Conservation (phyloP, 345 rosid genomes). For the Populus nigra region DNA sequence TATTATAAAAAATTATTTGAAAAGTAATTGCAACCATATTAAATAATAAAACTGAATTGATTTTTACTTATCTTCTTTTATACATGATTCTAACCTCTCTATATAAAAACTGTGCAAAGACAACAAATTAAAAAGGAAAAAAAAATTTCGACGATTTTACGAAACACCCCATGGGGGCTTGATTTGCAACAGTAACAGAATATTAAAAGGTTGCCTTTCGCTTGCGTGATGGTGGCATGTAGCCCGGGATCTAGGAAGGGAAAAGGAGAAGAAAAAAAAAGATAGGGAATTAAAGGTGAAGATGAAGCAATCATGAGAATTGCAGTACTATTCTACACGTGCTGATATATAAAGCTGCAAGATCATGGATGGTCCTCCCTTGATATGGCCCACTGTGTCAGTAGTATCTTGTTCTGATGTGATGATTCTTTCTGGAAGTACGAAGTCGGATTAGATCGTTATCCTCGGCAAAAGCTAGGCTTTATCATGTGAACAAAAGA, state of each 20-base stretch:
- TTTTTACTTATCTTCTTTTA: too few species aligned
- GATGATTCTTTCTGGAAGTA: not conserved
- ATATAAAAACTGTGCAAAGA: not conserved
- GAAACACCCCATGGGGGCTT: not conserved
- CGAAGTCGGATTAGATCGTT: not conserved
- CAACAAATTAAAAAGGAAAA: too few species aligned
- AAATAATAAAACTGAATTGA: too few species aligned
- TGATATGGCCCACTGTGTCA: not conserved
- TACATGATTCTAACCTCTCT: not conserved
- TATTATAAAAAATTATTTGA: too few species aligned
- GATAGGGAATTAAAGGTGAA: not conserved
- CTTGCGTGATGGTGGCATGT: not conserved
- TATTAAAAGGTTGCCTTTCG: not conserved
- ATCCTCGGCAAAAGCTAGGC: not conserved
- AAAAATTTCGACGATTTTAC: not conserved
- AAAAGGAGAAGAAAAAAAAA: too few species aligned
- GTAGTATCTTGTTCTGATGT: slow-evolving; percentile 11
- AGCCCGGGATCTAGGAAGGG: not conserved
- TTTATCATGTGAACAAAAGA: not conserved
- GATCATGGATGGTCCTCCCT: not conserved
- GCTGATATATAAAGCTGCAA: not conserved
- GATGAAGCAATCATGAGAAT: not conserved
- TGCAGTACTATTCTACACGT: not conserved
- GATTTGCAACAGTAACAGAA: not conserved
- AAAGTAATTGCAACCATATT: too few species aligned